These are phyloP conservation scores for Mycena kentingensis DNA, from an alignment of 768 basidiomycete genomes.

Conservation along the genomic window DNA sequence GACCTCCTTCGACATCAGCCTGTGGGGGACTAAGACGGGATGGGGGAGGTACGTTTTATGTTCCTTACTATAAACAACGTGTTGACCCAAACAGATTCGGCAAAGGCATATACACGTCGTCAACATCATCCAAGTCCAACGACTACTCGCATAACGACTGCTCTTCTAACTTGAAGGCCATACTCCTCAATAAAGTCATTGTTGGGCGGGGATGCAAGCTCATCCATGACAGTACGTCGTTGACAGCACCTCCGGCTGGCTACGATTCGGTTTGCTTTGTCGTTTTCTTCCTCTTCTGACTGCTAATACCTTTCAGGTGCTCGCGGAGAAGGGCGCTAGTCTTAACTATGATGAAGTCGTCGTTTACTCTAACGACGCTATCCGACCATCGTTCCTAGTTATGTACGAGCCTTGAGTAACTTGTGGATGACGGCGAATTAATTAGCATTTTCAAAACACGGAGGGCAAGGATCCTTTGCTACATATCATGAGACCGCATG, in stretches of 20 bases:
- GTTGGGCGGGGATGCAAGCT: conserved; percentile 72
- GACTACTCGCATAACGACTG: conserved; percentile 68
- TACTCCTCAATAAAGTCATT: conserved; percentile 74
- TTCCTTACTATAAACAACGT: conserved; percentile 8
- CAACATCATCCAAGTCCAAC: conserved; percentile 81
- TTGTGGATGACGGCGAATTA: too few relatives aligned
- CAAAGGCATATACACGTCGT: conserved; percentile 71
- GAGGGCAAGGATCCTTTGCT: too few relatives aligned
- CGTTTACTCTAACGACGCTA: conserved; percentile 71
- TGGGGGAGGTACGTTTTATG: conserved; percentile 58
- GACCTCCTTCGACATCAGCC: conserved; percentile 62
- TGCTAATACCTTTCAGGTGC: conserved; percentile 43
- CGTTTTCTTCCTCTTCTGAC: neutral
- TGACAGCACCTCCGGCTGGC: conserved; percentile 61
- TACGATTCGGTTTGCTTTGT: conserved; percentile 61
- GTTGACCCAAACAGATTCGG: conserved; percentile 51
- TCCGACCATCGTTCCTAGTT: conserved; percentile 69
- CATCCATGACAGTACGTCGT: conserved; percentile 53
- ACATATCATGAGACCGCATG: too few relatives aligned
- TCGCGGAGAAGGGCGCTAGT: conserved; percentile 66
- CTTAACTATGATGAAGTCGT: conserved; percentile 74
- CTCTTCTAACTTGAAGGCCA: conserved; percentile 57
- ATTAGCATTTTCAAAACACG: too few relatives aligned
- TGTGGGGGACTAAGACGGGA: conserved; percentile 69
- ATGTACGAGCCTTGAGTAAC: conserved; percentile 55